Conservation (phyloP, 768 basidiomycete species). For the Termitomyces sp. region DNA sequence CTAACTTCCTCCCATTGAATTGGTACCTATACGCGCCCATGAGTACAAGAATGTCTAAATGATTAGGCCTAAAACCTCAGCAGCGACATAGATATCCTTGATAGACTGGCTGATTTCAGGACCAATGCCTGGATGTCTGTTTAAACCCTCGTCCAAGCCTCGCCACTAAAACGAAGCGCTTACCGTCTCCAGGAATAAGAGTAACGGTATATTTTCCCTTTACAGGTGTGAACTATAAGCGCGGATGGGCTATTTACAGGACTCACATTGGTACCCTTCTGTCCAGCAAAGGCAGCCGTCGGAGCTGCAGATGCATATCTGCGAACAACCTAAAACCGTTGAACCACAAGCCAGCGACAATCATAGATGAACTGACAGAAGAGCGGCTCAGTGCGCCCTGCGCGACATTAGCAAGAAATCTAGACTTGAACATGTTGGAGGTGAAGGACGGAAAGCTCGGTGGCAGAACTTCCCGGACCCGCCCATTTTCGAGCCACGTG, state of each 20-base stretch:
- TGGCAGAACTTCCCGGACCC: constrained; percentile 6
- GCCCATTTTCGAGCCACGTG: constrained; percentile 13
- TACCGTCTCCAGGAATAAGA: constrained; percentile 94
- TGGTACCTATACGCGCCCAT: constrained; percentile 62
- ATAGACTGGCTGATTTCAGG: constrained; percentile 97
- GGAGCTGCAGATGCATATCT: constrained; percentile 73
- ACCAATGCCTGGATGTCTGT: constrained; percentile 72
- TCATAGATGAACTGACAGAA: constrained; percentile 34
- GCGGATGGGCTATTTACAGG: background rate
- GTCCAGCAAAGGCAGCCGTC: constrained; percentile 85
- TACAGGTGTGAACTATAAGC: background rate
- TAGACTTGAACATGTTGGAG: constrained; percentile 50
- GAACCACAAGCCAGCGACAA: background rate
- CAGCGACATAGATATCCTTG: constrained; percentile 88
- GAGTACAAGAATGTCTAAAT: background rate
- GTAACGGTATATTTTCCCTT: constrained; percentile 98
- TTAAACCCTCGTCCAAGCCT: constrained; percentile 9
- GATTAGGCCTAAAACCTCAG: constrained; percentile 48
- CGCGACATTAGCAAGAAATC: constrained; percentile 51
- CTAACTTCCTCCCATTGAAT: constrained; percentile 99
- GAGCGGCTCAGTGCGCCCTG: constrained; percentile 44
- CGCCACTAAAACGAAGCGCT: constrained; percentile 16
- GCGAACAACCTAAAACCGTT: constrained; percentile 23
- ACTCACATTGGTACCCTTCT: constrained; percentile 83
- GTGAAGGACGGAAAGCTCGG: constrained; percentile 15